Base-by-base conservation (phyloP, 106 monocot genomes). In the Narthecium ossifragum region DNA sequence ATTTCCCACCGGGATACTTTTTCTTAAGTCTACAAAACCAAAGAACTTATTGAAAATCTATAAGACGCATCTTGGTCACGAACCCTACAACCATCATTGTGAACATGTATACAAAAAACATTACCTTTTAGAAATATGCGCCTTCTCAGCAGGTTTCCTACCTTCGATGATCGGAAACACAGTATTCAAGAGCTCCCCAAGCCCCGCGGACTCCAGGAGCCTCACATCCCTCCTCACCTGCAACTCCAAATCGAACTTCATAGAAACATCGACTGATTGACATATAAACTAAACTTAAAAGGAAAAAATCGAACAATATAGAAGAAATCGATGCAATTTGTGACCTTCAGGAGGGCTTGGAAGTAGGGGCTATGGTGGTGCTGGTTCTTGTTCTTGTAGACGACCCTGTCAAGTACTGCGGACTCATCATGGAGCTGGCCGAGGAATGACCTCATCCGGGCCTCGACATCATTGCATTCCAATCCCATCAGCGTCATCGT, bases 201-300 rank as follows among this genome's bases (percentile, higher is more conserved):
- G 40, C 31, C 62, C 62, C 6, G 81, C 73, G 14, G 70, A 72
- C 29, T 57, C 31, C 33, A 90, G 52, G 31, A 90, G 79, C 60
- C 59, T 81, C 60, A 82, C 37, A 65, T 90, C 85, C 32, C 90
- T 75, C 47, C 76, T 78, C 61, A 90, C 89, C 89, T 90, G 30
- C 14, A 20, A 5, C 51, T 13, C 4, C 33, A n/a, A n/a, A n/a
- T n/a, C n/a, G n/a, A n/a, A n/a, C n/a, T n/a, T n/a, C n/a, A n/a
- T n/a, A n/a, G n/a, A n/a, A n/a, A n/a, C n/a, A n/a, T n/a, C n/a
- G n/a, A n/a, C n/a, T n/a, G n/a, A n/a, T n/a, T n/a, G n/a, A n/a
- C n/a, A n/a, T n/a, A n/a, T n/a, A 23, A 36, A 52, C 27, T 11
- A 5, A 18, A 46, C 6, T 34, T 33, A 46, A 33, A 34, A 1